These are phyloP conservation scores for Dothideomycetes sp. DNA, from an alignment of 2,329 filamentous ascomycete species.

Conservation along the genomic window DNA sequence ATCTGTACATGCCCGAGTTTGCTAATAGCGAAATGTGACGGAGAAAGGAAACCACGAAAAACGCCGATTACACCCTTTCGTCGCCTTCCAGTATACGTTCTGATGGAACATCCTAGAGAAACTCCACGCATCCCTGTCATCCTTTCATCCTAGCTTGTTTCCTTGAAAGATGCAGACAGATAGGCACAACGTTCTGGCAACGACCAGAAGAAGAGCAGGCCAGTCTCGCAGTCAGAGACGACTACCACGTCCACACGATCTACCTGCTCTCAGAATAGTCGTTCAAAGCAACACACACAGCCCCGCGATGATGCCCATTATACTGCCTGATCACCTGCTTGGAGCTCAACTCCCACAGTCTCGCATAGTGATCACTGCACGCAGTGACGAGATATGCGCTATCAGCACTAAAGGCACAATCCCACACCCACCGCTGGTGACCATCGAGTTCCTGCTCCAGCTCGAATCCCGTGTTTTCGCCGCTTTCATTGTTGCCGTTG, in stretches of 20 bases:
- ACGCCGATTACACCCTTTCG: too few relatives aligned
- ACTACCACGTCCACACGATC: too few relatives aligned
- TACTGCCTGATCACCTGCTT: slow-evolving; percentile 91
- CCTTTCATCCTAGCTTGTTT: too few relatives aligned
- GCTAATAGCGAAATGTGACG: too few relatives aligned
- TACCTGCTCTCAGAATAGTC: slow-evolving; percentile 39
- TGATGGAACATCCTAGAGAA: too few relatives aligned
- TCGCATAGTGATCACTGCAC: slow-evolving; percentile 85
- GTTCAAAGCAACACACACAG: slow-evolving; percentile 86
- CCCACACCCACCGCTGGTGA: slow-evolving; percentile 96
- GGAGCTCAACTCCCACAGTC: slow-evolving; percentile 78
- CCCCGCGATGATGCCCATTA: slow-evolving; percentile 84
- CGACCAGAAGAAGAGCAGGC: neutral
- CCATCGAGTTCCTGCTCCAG: slow-evolving; percentile 79
- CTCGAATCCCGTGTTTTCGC: slow-evolving; percentile 51
- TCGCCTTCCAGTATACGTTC: too few relatives aligned
- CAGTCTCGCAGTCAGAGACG: too few relatives aligned
- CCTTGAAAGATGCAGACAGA: too few relatives aligned
- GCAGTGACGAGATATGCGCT: slow-evolving; percentile 88
- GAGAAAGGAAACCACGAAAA: too few relatives aligned
- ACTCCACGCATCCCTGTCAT: too few relatives aligned
- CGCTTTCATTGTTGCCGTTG: slow-evolving; percentile 10
- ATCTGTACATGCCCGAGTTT: too few relatives aligned
- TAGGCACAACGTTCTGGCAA: too few relatives aligned
- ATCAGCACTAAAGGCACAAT: slow-evolving; percentile 89